Evolutionary conservation across 371 early-diverging fungal genomes (phyloP), one percentile per base, ranked within the genome.

Genomic region (Mucor indicus): DNA sequence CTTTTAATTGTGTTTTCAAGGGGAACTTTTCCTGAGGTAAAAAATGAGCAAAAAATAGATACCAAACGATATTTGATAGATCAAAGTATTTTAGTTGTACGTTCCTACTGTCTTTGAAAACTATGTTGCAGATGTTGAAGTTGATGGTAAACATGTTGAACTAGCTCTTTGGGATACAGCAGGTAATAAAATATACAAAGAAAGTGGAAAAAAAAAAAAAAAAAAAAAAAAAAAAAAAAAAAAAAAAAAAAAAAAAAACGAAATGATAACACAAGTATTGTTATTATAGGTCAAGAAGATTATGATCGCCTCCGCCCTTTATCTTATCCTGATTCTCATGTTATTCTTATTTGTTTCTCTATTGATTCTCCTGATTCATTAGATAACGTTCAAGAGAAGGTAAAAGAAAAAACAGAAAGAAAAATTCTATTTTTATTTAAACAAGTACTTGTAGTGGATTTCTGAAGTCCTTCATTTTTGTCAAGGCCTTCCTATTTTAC

Each of bases 151-250:
- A 57, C 82, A 80, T 15, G 86, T 89, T 46, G 85, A 84, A 59
- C 61, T 95, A 23, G 86, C 85, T n/a, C 67, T 95, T 23, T 92
- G 92, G 90, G 95, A 95, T 75, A 95, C 95, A 10, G 90, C 90
- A 21, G 92, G 47, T 46, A 46, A 21, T 12, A 7, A 38, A 12
- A 38, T 38, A 43, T 22, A 43, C 8, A 19, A 43, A 8, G 6
- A 24, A 25, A 29, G 30, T 8, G 35, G 35, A 11, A 11, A 9
- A 9, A 9, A 33, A 13, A n/a, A 13, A 15, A n/a, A 9, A 33
- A 13, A n/a, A 13, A 15, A n/a, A 46, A 21, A 22, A 7, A 38
- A 12, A 38, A 20, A 43, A 17, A 43, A 6, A 19, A 43, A 8
- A 13, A 24, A 25, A 29, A 12, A 29, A n/a, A n/a, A 11, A 11